A percentile compares a stretch with the other conserved stretches of the same genome.
Conservation (phyloP, 2,329 filamentous ascomycete genomes). For the Penicillium sp. region DNA sequence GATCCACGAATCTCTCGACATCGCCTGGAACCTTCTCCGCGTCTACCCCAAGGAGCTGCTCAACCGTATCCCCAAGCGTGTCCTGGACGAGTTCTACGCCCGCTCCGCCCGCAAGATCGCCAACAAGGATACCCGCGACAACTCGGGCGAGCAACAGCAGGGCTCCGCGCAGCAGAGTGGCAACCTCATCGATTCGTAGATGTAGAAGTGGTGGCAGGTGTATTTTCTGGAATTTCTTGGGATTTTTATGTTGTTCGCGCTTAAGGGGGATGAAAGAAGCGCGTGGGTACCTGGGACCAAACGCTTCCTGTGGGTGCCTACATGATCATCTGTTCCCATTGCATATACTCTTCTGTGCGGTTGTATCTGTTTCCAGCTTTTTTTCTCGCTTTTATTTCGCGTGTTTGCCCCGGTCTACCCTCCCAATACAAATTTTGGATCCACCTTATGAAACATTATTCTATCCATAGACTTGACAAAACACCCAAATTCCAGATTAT, state of each 20-base stretch:
- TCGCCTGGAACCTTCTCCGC: constrained; percentile 93
- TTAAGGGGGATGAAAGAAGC: constrained; percentile 10
- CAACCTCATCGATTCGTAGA: constrained; percentile 51
- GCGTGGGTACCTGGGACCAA: constrained; percentile 7
- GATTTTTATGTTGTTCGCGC: constrained; percentile 12
- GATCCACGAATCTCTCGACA: constrained; percentile 92
- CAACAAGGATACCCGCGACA: constrained; percentile 57
- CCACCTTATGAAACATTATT: neutral
- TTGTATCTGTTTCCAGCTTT: constrained; percentile 28
- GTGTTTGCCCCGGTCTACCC: constrained; percentile 14
- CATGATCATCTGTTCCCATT: constrained; percentile 25
- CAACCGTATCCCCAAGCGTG: constrained; percentile 87
- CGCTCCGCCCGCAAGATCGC: constrained; percentile 55
- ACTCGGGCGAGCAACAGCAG: constrained; percentile 39
- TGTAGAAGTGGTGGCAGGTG: neutral
- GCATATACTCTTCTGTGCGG: constrained; percentile 33
- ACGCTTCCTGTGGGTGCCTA: constrained; percentile 1
- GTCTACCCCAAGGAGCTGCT: constrained; percentile 98
- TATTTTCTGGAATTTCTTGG: constrained; percentile 5
- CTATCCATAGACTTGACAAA: neutral
- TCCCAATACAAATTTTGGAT: constrained; percentile 22
- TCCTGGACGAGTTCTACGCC: constrained; percentile 83
- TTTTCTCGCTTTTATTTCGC: constrained; percentile 21
- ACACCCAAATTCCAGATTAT: neutral
- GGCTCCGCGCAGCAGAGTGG: constrained; percentile 23